Conservation (phyloP, 2,329 filamentous ascomycete species). For the Exutisphaerella laricina region DNA sequence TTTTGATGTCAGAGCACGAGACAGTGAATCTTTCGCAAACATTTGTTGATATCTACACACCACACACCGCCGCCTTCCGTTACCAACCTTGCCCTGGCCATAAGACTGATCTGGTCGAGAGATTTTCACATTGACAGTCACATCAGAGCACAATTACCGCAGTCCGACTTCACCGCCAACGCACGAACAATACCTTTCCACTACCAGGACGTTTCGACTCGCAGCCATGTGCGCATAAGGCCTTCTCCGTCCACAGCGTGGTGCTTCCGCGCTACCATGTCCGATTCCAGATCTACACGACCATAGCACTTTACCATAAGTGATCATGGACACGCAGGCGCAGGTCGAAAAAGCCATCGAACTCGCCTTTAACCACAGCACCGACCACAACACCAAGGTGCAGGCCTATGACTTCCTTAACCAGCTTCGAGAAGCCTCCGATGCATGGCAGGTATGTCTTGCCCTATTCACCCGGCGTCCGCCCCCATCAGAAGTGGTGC, state of each 20-base stretch:
- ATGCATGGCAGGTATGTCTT: slow-evolving; percentile 87
- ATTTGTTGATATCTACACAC: no score
- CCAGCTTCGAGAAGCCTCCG: slow-evolving; percentile 73
- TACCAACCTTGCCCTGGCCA: no score
- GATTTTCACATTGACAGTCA: no score
- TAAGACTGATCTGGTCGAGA: no score
- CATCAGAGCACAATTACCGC: no score
- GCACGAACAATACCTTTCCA: background rate
- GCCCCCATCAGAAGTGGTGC: slow-evolving; percentile 72
- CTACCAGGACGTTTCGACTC: background rate
- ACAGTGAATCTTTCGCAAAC: no score
- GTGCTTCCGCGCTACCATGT: slow-evolving; percentile 15
- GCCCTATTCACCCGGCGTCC: slow-evolving; percentile 76
- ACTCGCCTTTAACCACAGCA: slow-evolving; percentile 79
- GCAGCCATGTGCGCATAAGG: slow-evolving; percentile 7
- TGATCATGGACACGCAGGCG: slow-evolving; percentile 46
- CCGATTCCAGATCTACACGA: slow-evolving; percentile 2
- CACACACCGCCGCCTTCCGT: no score
- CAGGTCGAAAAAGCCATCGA: slow-evolving; percentile 93
- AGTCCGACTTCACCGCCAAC: no score
- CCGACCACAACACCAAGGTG: slow-evolving; percentile 66
- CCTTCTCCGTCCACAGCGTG: slow-evolving; percentile 7
- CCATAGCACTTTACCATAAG: slow-evolving; percentile 4
- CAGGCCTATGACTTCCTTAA: slow-evolving; percentile 77
- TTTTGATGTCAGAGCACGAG: no score